These are phyloP conservation scores for Gossypium aridum DNA, from an alignment of 441 rosid genomes.

Conservation along the genomic window DNA sequence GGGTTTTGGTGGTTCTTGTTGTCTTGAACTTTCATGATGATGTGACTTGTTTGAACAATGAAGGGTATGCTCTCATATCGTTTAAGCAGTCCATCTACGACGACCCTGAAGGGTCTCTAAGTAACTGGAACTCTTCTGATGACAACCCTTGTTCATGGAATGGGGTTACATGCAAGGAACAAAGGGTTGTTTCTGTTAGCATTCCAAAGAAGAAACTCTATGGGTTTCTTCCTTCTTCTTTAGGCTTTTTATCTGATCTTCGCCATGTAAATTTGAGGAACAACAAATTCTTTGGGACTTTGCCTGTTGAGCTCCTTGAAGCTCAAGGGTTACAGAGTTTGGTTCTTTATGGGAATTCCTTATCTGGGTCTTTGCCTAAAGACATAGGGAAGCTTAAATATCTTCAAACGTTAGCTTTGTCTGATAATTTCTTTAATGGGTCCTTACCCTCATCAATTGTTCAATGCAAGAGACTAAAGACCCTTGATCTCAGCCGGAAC, in stretches of 20 bases:
- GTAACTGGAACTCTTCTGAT: conserved; percentile 83
- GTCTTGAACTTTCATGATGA: conserved; percentile 28
- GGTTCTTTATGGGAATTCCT: conserved; percentile 87
- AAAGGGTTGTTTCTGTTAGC: conserved; percentile 70
- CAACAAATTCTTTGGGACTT: conserved; percentile 59
- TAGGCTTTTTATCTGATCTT: conserved; percentile 77
- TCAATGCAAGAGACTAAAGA: conserved; percentile 70
- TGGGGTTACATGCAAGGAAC: conserved; percentile 90
- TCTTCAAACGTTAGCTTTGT: conserved; percentile 80
- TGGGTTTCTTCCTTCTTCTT: conserved; percentile 72
- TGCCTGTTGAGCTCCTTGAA: conserved; percentile 66
- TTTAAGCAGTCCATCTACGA: conserved; percentile 57
- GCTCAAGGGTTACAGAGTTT: conserved; percentile 84
- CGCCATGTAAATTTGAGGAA: conserved; percentile 87
- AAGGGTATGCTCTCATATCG: conserved; percentile 69
- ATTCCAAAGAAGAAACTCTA: conserved; percentile 79
- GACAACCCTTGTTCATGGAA: conserved; percentile 83
- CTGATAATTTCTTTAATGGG: conserved; percentile 77
- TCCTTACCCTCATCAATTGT: conserved; percentile 62
- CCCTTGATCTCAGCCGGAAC: conserved; percentile 76
- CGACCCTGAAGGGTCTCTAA: conserved; percentile 80
- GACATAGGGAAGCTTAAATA: conserved; percentile 67
- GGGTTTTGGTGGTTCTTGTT: conserved; percentile 33
- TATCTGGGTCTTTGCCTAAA: conserved; percentile 68
- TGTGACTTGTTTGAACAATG: conserved; percentile 44